Conservation (phyloP, 257 asterid species). For the Misopates orontium region DNA sequence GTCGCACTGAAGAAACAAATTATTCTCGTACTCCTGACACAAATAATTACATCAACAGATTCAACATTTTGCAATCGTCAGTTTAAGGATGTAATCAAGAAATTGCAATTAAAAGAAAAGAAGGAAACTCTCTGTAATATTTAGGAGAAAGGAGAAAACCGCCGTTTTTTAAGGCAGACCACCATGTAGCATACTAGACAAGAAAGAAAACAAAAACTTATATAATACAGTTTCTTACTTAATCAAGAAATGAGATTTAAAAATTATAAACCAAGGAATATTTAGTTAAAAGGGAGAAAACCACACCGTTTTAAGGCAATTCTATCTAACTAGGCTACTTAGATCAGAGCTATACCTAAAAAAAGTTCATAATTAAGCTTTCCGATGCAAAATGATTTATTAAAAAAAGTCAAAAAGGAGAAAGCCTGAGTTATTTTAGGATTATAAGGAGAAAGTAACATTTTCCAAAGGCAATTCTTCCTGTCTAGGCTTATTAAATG, state of each 20-base stretch:
- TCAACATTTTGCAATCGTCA: conserved; percentile 5
- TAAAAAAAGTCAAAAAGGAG: conserved; percentile 10
- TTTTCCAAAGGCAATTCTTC: not conserved
- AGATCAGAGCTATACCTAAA: not conserved
- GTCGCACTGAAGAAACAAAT: conserved; percentile 98
- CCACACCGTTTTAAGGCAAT: not conserved
- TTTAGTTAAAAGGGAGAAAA: not conserved
- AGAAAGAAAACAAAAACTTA: conserved; percentile 4
- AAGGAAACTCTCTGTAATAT: not conserved
- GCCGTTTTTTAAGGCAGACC: conserved; percentile 12
- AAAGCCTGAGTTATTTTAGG: conserved; percentile 14
- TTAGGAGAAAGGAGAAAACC: conserved; percentile 19
- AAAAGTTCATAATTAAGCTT: too few relatives aligned
- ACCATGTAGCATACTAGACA: conserved; percentile 22
- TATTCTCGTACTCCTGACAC: conserved; percentile 93
- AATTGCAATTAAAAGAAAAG: conserved; percentile 10
- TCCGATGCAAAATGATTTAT: too few relatives aligned
- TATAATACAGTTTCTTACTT: not conserved
- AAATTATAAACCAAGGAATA: not conserved
- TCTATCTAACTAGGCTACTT: not conserved
- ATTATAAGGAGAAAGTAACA: not conserved
- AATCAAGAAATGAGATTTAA: not conserved
- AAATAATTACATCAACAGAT: conserved; percentile 35
- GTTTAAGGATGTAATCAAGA: conserved; percentile 14
- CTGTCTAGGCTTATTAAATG: not conserved